Evolutionary conservation across 129 eudicot genomes (phyloP).

Genomic region (Arctium lappa): DNA sequence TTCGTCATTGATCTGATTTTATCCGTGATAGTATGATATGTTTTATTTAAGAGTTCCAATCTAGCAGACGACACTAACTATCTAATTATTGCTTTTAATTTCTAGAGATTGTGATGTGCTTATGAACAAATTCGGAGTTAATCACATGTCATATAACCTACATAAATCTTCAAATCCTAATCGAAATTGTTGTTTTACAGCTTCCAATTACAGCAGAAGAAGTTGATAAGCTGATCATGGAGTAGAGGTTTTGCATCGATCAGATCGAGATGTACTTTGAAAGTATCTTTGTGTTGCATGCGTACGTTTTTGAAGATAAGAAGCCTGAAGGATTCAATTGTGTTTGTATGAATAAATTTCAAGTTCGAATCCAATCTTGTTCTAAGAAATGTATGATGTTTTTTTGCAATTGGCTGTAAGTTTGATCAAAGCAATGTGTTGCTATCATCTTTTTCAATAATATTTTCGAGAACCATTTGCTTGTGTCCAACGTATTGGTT

Average conservation of each 20-base stretch:
- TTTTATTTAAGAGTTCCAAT: too few species aligned
- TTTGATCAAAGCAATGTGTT: not conserved
- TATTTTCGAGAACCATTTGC: not conserved
- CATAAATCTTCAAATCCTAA: not conserved
- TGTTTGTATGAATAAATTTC: not conserved
- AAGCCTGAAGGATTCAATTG: not conserved
- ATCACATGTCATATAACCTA: not conserved
- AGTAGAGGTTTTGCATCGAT: not conserved
- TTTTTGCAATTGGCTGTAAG: not conserved
- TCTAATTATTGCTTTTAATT: not conserved
- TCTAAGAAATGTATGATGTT: not conserved
- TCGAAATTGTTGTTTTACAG: constrained; percentile 1
- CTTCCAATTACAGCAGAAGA: not conserved
- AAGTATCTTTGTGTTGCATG: not conserved
- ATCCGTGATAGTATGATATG: not conserved
- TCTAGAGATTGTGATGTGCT: too few species aligned
- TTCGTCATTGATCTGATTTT: not conserved
- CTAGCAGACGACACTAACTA: too few species aligned
- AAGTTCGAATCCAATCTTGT: not conserved
- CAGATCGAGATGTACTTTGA: not conserved
- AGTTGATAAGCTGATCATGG: not conserved
- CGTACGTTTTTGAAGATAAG: not conserved
- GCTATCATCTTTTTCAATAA: not conserved
- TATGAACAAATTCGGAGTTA: not conserved
- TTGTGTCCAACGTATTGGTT: not conserved